Conservation (phyloP, 192 early-diverging fungal species). For the Coemansia aciculifera region DNA sequence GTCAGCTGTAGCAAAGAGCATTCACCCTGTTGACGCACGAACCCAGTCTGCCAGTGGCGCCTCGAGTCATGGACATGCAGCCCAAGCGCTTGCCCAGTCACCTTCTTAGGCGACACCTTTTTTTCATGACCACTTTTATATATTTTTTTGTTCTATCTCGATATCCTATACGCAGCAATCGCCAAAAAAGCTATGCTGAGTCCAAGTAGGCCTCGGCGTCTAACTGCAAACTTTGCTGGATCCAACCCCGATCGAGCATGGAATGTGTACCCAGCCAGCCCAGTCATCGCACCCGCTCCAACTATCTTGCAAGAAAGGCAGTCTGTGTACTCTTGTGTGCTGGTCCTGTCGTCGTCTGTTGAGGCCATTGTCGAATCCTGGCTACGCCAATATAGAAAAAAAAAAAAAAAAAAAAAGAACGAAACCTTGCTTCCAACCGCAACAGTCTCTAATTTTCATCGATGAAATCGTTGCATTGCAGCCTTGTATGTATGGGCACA, state of each 20-base stretch:
- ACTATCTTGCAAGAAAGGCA: slow-evolving; percentile 46
- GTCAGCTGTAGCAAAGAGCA: slow-evolving; percentile 55
- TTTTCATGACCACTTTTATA: not conserved
- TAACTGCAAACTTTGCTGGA: slow-evolving; percentile 19
- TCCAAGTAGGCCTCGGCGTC: slow-evolving; percentile 41
- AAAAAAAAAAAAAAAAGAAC: not conserved
- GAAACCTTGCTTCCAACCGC: not conserved
- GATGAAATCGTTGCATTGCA: too few species aligned
- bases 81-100: slow-evolving; percentile 18
- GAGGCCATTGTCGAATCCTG: not conserved
- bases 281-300: slow-evolving; percentile 35
- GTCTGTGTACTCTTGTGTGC: slow-evolving; percentile 26
- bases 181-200: slow-evolving; percentile 25
- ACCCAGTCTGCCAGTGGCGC: slow-evolving; percentile 2
- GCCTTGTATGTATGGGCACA: not conserved
- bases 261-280: slow-evolving; percentile 30
- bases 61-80: slow-evolving; percentile 4
- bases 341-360: not conserved
- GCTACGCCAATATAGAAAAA: not conserved
- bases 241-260: slow-evolving; percentile 27
- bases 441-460: not conserved
- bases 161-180: slow-evolving; percentile 15
- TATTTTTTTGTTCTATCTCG: not conserved
- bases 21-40: slow-evolving; percentile 31
- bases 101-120: not conserved